Evolutionary conservation across 768 basidiomycete species (phyloP), one percentile per base, ranked within the genome.

Genomic region (Suillus sp.): DNA sequence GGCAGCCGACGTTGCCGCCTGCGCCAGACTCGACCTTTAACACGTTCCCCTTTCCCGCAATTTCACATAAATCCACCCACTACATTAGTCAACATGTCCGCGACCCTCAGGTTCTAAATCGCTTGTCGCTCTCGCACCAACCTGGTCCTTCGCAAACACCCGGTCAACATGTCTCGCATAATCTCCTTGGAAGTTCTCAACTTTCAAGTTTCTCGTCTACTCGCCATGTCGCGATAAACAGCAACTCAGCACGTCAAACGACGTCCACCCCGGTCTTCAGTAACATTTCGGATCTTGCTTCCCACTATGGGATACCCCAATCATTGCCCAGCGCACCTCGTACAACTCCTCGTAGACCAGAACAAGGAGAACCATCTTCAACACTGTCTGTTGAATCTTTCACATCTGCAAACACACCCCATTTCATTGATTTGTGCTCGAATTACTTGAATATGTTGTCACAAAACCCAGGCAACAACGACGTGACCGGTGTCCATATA

Each of bases 251-350:
- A 74, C 86, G 88, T 90, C 89, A 79, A 75, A 78, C 86, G 88
- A 89, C 90, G 79, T 83, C 83, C 45, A 80, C 79, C 62, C 80
- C 81, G 78, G 83, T 90, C 68, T 90, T 90, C 70, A 76, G 79
- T 70, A 84, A 84, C 74, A 78, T 86, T 60, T 82, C 83, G 77
- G 90, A 89, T 78, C 79, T 90, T 62, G 87, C 89, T 69, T 81
- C 86, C 71, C 90, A 91, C 63, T 86, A 91, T 90, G 90, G 90
- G 77, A 86, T 92, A 72, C 90, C 91, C 64, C 84, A 86, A 68
- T 83, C 80, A 66, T 75, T 92, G 55, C 90, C 91, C 53, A 86
- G 85, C 59, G 84, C 85, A 62, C 90, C 90, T 65, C 83, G 85
- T 60, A 85, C 85, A 73, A 80, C 79, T 67, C 80, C 83, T 63